Evolutionary conservation across 768 basidiomycete genomes (phyloP).

Genomic region (Hygrocybe coccinea): DNA sequence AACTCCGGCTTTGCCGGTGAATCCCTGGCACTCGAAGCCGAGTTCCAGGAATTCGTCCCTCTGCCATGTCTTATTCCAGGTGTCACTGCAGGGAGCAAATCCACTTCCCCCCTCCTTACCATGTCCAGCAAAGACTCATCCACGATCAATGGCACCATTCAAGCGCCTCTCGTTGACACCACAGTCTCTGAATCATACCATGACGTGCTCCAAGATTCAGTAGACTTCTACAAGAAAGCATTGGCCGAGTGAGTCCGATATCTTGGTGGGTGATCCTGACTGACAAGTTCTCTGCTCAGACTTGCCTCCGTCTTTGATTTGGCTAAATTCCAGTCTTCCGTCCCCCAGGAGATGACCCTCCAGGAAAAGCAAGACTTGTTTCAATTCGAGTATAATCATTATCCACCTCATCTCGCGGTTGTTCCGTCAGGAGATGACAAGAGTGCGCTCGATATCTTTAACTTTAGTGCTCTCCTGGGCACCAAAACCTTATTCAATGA

Average conservation of each 20-base stretch:
- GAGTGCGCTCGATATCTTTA: conserved; percentile 13
- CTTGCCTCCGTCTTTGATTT: conserved; percentile 3
- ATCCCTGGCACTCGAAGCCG: too few relatives aligned
- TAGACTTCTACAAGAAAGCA: not conserved
- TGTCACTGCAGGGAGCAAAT: too few relatives aligned
- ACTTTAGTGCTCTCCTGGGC: conserved; percentile 13
- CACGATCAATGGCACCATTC: too few relatives aligned
- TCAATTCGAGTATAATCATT: conserved; percentile 16
- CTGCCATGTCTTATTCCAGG: too few relatives aligned
- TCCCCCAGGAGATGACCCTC: conserved; percentile 7
- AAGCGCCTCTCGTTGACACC: not conserved
- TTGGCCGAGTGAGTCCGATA: not conserved
- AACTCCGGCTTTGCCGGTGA: too few relatives aligned
- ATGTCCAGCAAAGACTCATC: too few relatives aligned
- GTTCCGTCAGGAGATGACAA: conserved; percentile 12
- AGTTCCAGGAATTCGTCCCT: too few relatives aligned
- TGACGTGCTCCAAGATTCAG: not conserved
- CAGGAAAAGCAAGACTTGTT: conserved; percentile 10
- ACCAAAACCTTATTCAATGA: conserved; percentile 11
- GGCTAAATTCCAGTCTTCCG: conserved; percentile 8
- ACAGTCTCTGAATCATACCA: not conserved
- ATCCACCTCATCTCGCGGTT: conserved; percentile 18
- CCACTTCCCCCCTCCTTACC: too few relatives aligned
- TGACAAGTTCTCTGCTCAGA: not conserved
- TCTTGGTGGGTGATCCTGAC: too few relatives aligned